Evolutionary conservation across 2,329 filamentous ascomycete species (phyloP), one percentile per base, ranked within the genome.

Genomic region (Massarina eburnea): DNA sequence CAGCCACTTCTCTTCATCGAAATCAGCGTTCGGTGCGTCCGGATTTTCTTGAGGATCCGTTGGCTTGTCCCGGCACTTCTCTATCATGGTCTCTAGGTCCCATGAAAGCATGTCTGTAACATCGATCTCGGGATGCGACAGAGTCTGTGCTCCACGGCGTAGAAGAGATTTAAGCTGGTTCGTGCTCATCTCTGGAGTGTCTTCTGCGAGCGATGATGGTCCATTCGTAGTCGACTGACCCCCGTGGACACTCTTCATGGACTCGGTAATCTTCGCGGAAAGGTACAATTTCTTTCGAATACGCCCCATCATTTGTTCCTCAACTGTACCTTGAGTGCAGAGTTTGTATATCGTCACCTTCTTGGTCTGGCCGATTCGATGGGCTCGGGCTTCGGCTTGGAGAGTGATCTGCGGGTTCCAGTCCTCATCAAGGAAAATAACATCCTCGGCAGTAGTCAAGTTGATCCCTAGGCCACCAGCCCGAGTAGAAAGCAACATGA

Each of bases 251-350:
- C 76, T 79, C 33, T 76, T 72, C 77, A 83, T 81, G 1, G 75
- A 76, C 48, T 83, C 80, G 0, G 79, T 83, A 15, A 84, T 79
- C 55, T 82, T 84, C 0, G 78, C 73, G 0, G 80, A 82, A 0
- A 84, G 68, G 49, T 84, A 84, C 0, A 83, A 68, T 64, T 84
- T 85, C 71, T 84, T 84, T 6, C 75, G 71, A n/a, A 82, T 77
- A 1, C 79, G 69, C 0, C 77, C 73, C 60, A 79, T 73, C 77
- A 82, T 82, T 46, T 82, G 80, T 49, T 80, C 77, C 49, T 82
- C 80, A 0, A 82, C 77, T 0, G 80, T 82, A 1, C 80, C 80
- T 43, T 76, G 76, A 0, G 80, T 78, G 48, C 78, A 79, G 0
- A 82, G 64, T 52, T 80, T 80, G 61, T 81, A 81, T 7, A 83